Conservation (phyloP, 345 rosid genomes). For the Brassica carinata region DNA sequence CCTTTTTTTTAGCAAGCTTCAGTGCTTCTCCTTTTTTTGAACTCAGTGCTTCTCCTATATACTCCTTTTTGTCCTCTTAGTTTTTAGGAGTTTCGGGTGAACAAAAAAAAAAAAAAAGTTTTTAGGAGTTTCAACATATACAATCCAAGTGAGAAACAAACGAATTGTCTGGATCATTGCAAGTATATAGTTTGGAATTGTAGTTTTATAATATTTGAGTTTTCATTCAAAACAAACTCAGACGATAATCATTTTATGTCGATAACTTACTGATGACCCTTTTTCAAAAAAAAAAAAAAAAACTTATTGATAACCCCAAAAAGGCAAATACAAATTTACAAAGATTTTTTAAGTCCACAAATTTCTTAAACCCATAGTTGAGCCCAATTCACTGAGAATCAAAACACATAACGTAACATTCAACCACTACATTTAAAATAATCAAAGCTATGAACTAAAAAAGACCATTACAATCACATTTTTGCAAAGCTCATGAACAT, state of each 20-base stretch:
- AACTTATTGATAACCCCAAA: background rate
- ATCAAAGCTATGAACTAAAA: background rate
- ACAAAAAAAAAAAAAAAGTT: background rate
- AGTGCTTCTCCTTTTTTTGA: no score
- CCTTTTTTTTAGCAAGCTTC: no score
- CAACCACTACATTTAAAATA: background rate
- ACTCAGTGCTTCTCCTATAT: background rate
- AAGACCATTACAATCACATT: background rate
- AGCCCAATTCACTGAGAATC: background rate
- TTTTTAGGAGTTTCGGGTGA: background rate
- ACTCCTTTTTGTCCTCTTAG: background rate
- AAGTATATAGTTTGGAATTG: background rate
- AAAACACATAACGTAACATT: background rate
- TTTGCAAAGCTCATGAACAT: constrained; percentile 8
- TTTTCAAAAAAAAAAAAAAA: no score
- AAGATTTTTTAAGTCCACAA: background rate
- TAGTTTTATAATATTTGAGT: background rate
- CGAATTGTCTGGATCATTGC: background rate
- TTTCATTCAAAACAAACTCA: background rate
- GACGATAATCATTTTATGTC: background rate
- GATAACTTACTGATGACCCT: no score
- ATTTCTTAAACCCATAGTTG: background rate
- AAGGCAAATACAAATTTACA: background rate
- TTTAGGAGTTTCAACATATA: constrained; percentile 21
- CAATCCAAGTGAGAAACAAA: background rate